phyloP scores from a whole-genome alignment of 1,284 basidiomycete genomes.

The Cryptococcus floricola region DNA sequence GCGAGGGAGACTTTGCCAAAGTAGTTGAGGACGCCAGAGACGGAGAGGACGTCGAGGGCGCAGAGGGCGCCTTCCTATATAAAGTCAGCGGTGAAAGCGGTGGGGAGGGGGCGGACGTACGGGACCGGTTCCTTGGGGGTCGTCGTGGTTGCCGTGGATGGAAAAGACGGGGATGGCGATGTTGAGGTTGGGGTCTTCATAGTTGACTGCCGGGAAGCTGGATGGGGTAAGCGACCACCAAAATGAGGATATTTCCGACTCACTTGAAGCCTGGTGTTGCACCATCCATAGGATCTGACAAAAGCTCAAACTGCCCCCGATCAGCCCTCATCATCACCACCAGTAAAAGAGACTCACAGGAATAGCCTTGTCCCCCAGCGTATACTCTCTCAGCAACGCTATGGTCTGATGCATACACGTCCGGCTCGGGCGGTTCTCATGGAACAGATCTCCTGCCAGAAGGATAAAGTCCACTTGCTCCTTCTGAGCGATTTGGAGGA shows the following conservation, averaged over 20 bases:
- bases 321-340: constrained; percentile 4
- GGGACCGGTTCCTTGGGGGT: constrained; percentile 91
- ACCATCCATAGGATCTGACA: constrained; percentile 89
- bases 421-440: constrained; percentile 92
- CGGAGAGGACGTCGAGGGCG: constrained; percentile 90
- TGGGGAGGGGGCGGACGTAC: constrained; percentile 53
- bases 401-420: constrained; percentile 85
- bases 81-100: neutral
- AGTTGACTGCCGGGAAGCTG: constrained; percentile 95
- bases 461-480: constrained; percentile 90
- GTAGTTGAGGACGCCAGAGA: constrained; percentile 91
- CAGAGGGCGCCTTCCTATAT: constrained; percentile 86
- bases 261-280: constrained; percentile 78
- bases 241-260: constrained; percentile 26
- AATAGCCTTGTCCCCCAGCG: constrained; percentile 80
- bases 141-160: constrained; percentile 98
- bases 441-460: constrained; percentile 92
- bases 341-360: constrained; percentile 21
- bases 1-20: constrained; percentile 75
- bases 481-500: constrained; percentile 83
- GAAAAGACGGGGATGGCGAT: constrained; percentile 94
- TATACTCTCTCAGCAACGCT: constrained; percentile 85
- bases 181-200: constrained; percentile 95
- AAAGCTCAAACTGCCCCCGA: constrained; percentile 63
- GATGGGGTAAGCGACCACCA: neutral